Evolutionary conservation across 2,329 filamentous ascomycete genomes (phyloP).

Genomic region (Fusarium xyrophilum): DNA sequence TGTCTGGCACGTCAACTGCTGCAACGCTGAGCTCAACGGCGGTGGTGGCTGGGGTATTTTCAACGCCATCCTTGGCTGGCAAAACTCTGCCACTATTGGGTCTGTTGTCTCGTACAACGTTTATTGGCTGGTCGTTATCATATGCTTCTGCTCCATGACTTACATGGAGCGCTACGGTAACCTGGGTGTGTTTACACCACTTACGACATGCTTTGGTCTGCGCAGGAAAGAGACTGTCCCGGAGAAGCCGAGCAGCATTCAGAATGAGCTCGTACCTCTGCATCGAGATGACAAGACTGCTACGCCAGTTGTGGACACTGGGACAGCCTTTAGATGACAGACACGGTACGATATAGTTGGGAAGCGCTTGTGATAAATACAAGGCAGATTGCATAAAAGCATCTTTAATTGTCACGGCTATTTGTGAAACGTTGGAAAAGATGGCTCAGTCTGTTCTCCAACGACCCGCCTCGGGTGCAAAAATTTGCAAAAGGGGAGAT

Average conservation of each 20-base stretch:
- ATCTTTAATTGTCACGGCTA: too few relatives aligned
- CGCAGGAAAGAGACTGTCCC: not conserved
- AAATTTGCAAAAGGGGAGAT: not conserved
- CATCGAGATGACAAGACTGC: not conserved
- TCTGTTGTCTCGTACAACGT: not conserved
- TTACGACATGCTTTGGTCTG: not conserved
- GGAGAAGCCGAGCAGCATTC: not conserved
- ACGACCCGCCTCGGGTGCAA: fast-evolving
- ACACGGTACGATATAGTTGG: fast-evolving
- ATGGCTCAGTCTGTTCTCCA: not conserved
- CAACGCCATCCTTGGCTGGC: not conserved
- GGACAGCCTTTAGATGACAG: fast-evolving
- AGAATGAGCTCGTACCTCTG: not conserved
- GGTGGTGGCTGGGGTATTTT: not conserved
- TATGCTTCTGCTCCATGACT: not conserved
- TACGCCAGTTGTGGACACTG: not conserved
- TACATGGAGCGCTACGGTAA: not conserved
- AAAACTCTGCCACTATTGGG: not conserved
- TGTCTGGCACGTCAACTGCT: slow-evolving; percentile 1
- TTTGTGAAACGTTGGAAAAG: not conserved
- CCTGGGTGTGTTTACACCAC: not conserved
- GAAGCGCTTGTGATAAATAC: fast-evolving
- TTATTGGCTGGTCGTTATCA: not conserved
- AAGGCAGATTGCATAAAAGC: too few relatives aligned
- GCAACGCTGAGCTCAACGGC: not conserved